These are phyloP conservation scores for Colletotrichum limetticola DNA, from an alignment of 2,329 filamentous ascomycete genomes.

Conservation along the genomic window DNA sequence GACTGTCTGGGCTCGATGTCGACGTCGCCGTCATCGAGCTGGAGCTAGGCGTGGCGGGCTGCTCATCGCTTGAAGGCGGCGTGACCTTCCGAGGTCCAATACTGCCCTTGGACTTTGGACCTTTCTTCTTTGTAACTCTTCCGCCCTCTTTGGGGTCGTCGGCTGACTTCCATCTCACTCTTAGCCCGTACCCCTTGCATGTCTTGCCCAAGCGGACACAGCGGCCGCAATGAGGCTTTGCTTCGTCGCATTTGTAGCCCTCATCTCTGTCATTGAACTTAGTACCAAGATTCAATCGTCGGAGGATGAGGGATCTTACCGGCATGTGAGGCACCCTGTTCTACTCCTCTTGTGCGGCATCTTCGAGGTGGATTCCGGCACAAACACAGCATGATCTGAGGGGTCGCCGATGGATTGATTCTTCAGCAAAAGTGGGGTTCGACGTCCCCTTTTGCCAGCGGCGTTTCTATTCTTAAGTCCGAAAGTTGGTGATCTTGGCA, in stretches of 20 bases:
- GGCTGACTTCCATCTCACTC: slow-evolving; percentile 41
- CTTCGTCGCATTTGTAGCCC: slow-evolving; percentile 48
- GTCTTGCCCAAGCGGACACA: slow-evolving; percentile 43
- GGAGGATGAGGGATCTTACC: not conserved
- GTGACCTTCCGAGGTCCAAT: accelerated
- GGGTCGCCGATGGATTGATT: not conserved
- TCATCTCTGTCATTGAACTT: slow-evolving; percentile 38
- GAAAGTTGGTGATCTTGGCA: not conserved
- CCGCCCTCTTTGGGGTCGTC: not conserved
- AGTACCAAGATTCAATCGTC: accelerated
- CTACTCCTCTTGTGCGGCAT: slow-evolving; percentile 27
- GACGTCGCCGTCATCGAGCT: not conserved
- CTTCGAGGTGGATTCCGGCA: not conserved
- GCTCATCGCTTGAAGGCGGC: not conserved
- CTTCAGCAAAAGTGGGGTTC: slow-evolving; percentile 3
- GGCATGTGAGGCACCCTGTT: slow-evolving; percentile 30
- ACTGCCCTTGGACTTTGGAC: not conserved
- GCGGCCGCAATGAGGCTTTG: slow-evolving; percentile 43
- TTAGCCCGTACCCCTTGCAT: slow-evolving; percentile 45
- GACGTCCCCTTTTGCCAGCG: not conserved
- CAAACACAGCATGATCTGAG: not conserved
- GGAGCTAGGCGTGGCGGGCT: not conserved
- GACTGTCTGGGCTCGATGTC: not conserved
- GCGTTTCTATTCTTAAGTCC: not conserved
- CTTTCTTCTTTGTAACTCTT: not conserved